Base-by-base conservation (phyloP, 2,329 filamentous ascomycete genomes). In the Tolypocladium ophioglossoides region DNA sequence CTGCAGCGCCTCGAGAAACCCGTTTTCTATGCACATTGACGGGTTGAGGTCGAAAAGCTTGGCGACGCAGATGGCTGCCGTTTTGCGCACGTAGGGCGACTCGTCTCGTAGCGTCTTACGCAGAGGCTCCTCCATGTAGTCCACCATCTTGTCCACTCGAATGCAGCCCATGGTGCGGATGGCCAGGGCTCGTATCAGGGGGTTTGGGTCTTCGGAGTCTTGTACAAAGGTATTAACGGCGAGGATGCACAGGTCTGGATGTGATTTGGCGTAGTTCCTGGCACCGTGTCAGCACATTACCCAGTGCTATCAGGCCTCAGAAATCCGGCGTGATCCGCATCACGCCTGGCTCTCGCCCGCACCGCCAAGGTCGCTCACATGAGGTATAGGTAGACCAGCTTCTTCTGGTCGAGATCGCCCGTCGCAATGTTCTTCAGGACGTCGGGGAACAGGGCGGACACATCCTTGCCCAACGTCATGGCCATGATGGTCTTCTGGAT, bases 401-500 rank as follows among this genome's bases (percentile, higher is more conserved):
- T 99, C 83, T 99, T 99, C 78, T 99, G 94, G 70, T 99, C 94
- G 59, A 99, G 75, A 67, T 99, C 94, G 48, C 74, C 78, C 1
- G 94, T 99, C 55, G 94, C 94, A 72, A 99, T 99, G 68, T 99
- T 99, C 80, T 99, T 99, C 60, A 99, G 78, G 37, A 99, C 94
- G 68, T 99, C 94, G 2, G 94, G 94, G 70, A 99, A 99, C 59
- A 99, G 77, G 54, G 91, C 89, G 53, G 94, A 99, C 56, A 99
- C 94, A 74, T 99, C 94, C 73, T 99, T 99, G 71, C 94, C 94
- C 63, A 99, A 72, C 1, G 94, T 99, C 94, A 99, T 99, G 69
- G 94, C 91, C 91, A 97, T 97, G 75, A 99, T 99, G 60, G 94
- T 99, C 80, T 96, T 97, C 70, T 99, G 94, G 64, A 99, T 99